Base-by-base conservation (phyloP, 345 rosid species). In the Alliaria petiolata region DNA sequence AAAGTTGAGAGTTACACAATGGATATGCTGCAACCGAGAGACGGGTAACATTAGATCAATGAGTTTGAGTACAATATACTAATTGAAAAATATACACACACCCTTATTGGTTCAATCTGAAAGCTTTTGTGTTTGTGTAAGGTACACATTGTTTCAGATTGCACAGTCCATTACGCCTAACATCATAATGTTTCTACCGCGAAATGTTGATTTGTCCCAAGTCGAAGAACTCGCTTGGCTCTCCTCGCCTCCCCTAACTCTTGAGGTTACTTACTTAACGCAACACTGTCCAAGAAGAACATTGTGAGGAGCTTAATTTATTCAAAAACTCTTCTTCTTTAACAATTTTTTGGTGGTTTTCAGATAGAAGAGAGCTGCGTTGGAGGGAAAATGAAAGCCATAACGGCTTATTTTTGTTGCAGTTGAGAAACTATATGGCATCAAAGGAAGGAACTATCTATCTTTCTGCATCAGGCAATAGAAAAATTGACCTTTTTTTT, bases 11-110 rank as follows among this genome's bases (percentile, higher is more conserved):
- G 51, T 54, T 84, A 61, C 44, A 78, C 47, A 43, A 56, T 82
- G 73, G 77, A 80, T 69, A 65, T 84, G 77, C 77, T 84, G 12
- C 63, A 67, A 77, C 87, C 84, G 4, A 76, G 22, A 76, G 80
- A 79, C 5, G 80, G 85, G 85, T 83, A 81, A 67, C 42, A 53
- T 3, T 8, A 5, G 14, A 7, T 40, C n/a, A 1, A 26, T 28
- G 6, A 4, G 5, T 28, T 28, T 28, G 6, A 28, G 25, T 22
- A 1, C 39, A 26, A 1, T 47, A 20, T 4, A 44, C 45, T 64
- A 33, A 1, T 33, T 38, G 8, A 38, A 22, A n/a, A n/a, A n/a
- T n/a, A 35, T 33, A 17, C n/a, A 10, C 14, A 9, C n/a, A 26
- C n/a, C n/a, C n/a, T n/a, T n/a, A n/a, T n/a, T n/a, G n/a, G n/a